Conservation (phyloP, 2,329 filamentous ascomycete species). For the Diaporthe destruens region DNA sequence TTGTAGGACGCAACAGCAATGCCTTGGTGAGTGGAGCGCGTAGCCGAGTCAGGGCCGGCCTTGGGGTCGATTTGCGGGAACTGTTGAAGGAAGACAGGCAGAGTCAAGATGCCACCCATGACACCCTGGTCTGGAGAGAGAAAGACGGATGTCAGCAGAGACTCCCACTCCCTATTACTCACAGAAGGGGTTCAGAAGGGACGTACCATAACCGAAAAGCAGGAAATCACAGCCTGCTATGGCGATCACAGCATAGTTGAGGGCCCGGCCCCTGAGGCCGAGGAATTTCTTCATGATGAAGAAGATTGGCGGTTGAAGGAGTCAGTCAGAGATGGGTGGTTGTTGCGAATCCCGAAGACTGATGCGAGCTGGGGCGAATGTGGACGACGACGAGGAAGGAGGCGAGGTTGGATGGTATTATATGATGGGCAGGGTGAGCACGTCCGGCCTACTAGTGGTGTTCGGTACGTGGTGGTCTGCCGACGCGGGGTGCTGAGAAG, state of each 20-base stretch:
- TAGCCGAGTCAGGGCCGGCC: conserved; percentile 52
- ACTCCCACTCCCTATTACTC: neutral
- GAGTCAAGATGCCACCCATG: conserved; percentile 80
- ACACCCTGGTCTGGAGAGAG: conserved; percentile 76
- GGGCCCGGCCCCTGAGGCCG: conserved; percentile 73
- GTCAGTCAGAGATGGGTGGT: neutral
- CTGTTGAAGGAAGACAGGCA: conserved; percentile 68
- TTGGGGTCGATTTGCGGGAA: conserved; percentile 68
- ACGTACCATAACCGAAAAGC: conserved; percentile 68
- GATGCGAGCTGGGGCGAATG: neutral
- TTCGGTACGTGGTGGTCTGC: neutral
- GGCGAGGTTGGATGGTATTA: neutral
- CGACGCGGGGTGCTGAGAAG: too few species aligned
- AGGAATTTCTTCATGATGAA: conserved; percentile 61
- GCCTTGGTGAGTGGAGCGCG: conserved; percentile 63
- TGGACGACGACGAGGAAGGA: neutral
- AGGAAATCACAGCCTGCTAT: conserved; percentile 81
- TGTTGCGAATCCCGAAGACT: neutral
- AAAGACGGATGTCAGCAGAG: conserved; percentile 44
- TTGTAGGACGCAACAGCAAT: conserved; percentile 53
- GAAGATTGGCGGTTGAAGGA: neutral
- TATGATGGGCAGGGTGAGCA: conserved; percentile 24
- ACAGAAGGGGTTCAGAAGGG: too few species aligned
- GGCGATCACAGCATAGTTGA: conserved; percentile 78
- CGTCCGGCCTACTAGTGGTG: neutral